Evolutionary conservation across 176 grass and related monocot genomes (phyloP).

Genomic region (Thinopyrum elongatum): DNA sequence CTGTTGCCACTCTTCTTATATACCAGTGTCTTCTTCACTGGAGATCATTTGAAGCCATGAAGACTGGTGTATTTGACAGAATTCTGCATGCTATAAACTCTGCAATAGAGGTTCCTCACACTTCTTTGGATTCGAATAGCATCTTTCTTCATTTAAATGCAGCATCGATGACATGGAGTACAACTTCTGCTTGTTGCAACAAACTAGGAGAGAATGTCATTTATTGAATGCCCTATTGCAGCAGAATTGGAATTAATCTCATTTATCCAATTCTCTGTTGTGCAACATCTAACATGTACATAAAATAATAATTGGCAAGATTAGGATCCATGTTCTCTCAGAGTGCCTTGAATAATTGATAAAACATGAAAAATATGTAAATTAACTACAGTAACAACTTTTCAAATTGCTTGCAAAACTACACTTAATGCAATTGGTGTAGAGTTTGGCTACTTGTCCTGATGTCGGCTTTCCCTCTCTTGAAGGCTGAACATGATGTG

Average conservation of each 20-base stretch:
- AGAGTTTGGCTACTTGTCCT: conserved; percentile 18
- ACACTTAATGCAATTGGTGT: neutral
- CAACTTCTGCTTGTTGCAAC: conserved; percentile 15
- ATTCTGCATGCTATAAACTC: conserved; percentile 70
- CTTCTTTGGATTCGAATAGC: conserved; percentile 18
- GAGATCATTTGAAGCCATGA: conserved; percentile 90
- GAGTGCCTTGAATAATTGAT: conserved; percentile 4
- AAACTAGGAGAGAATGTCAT: conserved; percentile 19
- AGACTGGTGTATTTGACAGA: conserved; percentile 54
- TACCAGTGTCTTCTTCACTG: conserved; percentile 65
- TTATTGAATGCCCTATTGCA: neutral
- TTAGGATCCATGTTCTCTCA: conserved; percentile 1
- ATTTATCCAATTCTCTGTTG: neutral
- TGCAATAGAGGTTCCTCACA: conserved; percentile 50
- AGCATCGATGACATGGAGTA: neutral
- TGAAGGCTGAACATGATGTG: conserved; percentile 60
- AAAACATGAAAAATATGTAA: conserved; percentile 18
- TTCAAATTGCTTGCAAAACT: conserved; percentile 26
- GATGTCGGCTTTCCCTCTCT: conserved; percentile 32
- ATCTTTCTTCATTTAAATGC: conserved; percentile 16
- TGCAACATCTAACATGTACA: conserved; percentile 6
- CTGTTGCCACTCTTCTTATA: conserved; percentile 71
- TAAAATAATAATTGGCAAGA: neutral
- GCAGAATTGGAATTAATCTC: neutral
- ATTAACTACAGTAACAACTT: conserved; percentile 1